phyloP scores from a whole-genome alignment of 164 flowering plant species.

The Aristolochia californica region DNA sequence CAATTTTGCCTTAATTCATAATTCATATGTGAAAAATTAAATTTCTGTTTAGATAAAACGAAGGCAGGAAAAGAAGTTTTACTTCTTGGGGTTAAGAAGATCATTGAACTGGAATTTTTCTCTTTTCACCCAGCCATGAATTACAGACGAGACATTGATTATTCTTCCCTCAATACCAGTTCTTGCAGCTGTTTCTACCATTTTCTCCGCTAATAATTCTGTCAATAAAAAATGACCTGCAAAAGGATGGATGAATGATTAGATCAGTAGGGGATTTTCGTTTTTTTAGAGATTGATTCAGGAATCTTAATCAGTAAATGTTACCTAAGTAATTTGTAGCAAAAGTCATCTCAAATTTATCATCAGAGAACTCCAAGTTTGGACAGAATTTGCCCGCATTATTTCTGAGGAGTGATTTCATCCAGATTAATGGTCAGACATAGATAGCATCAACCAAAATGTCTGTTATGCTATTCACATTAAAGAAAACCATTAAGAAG shows the following conservation, averaged over 20 bases:
- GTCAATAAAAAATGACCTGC: slow-evolving; percentile 87
- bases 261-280: background rate
- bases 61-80: slow-evolving; percentile 1
- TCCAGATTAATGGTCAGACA: too few relatives aligned
- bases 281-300: background rate
- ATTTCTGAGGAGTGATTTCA: slow-evolving; percentile 48
- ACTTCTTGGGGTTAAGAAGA: slow-evolving; percentile 65
- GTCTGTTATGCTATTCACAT: too few relatives aligned
- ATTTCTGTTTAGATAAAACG: too few relatives aligned
- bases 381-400: slow-evolving; percentile 85
- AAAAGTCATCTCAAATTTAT: slow-evolving; percentile 89
- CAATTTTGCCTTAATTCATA: too few relatives aligned
- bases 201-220: slow-evolving; percentile 61
- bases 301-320: background rate
- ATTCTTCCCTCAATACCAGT: slow-evolving; percentile 82
- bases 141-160: slow-evolving; percentile 79
- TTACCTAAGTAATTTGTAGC: slow-evolving; percentile 97
- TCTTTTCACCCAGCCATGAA: slow-evolving; percentile 75
- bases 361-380: slow-evolving; percentile 80
- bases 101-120: slow-evolving; percentile 44
- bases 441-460: too few relatives aligned
- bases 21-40: too few relatives aligned
- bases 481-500: too few relatives aligned
- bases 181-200: slow-evolving; percentile 67
- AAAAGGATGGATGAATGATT: slow-evolving; percentile 2